Base-by-base conservation (phyloP, 768 basidiomycete species). In the Tricholoma hemisulphureum region DNA sequence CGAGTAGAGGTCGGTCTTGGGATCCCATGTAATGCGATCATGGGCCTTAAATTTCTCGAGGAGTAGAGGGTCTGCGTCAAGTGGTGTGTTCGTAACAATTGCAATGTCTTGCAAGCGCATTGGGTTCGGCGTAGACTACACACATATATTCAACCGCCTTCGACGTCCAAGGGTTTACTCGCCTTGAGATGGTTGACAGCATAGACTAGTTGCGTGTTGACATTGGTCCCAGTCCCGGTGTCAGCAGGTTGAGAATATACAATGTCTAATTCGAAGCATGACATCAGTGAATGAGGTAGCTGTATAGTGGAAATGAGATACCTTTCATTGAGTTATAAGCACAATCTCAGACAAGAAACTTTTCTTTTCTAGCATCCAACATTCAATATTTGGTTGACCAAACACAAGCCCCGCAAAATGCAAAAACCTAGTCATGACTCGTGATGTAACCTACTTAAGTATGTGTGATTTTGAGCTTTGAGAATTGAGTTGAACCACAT, bases 161-260 rank as follows among this genome's bases (percentile, higher is more conserved):
- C 14, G 10, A 49, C 46, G 16, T 29, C 28, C 18, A 2, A 28
- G n/a, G 46, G 46, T 31, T 41, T 41, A 66, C 71, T 57, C 65
- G 89, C 90, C 78, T 91, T 95, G 58, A 95, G 82, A 71, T 88
- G 81, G 61, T 86, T 85, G 23, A 95, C 86, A 6, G 89, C 89
- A 67, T 92, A 93, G 2, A 93, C 85, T 28, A 95, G 79, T 70
- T 94, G 92, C 0, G 93, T 95, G 64, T 92, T 92, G 58, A 90
- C 79, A 76, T 95, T 91, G 53, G 74, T 81, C 9, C 91, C 91
- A 14, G 86, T 83, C 5, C 89, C 89, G 1, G 88, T 91, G 67
- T 93, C 86, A n/a, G 87, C 87, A 14, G 93, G 91, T 70, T 95
- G 93, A 11, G 93, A 91, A 69, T 87, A 92, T 14, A 91, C 89